These are phyloP conservation scores for Penicillium nordicum DNA, from an alignment of 2,329 filamentous ascomycete genomes.

Conservation along the genomic window DNA sequence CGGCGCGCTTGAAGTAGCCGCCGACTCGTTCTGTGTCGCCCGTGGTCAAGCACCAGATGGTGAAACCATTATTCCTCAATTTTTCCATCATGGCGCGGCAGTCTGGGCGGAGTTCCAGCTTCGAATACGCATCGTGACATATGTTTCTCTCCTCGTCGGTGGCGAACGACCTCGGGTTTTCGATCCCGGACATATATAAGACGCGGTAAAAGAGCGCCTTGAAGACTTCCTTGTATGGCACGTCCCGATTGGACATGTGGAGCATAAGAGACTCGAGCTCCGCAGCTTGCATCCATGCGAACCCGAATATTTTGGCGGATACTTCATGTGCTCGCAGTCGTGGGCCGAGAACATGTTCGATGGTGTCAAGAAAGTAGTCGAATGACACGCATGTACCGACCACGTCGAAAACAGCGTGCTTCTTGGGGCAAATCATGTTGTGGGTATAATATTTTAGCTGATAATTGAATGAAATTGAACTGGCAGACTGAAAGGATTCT, in stretches of 20 bases:
- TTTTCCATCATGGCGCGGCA: constrained; percentile 38
- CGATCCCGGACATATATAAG: constrained; percentile 40
- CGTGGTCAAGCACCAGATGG: constrained; percentile 54
- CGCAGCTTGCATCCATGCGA: constrained; percentile 44
- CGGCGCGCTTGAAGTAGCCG: constrained; percentile 52
- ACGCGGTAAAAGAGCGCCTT: constrained; percentile 45
- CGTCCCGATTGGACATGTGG: constrained; percentile 41
- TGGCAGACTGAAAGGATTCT: not conserved
- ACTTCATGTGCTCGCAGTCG: constrained; percentile 35
- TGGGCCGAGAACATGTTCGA: constrained; percentile 38
- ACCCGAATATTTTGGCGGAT: constrained; percentile 40
- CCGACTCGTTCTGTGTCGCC: constrained; percentile 50
- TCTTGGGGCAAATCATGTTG: constrained; percentile 15
- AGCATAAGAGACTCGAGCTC: constrained; percentile 49
- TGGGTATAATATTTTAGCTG: not conserved
- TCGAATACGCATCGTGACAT: constrained; percentile 37
- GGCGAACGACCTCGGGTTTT: constrained; percentile 37
- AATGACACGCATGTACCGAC: constrained; percentile 50
- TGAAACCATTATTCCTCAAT: constrained; percentile 48
- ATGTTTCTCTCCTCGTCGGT: constrained; percentile 41
- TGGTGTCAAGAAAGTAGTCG: constrained; percentile 40
- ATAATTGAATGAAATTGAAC: not conserved
- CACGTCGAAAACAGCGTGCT: constrained; percentile 52
- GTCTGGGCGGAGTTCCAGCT: constrained; percentile 34
- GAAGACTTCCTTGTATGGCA: constrained; percentile 41